A percentile compares a stretch with the other conserved stretches of the same genome.
Evolutionary conservation across 352 stramenopile species (phyloP).

Genomic region (Phytophthora sansomeana): DNA sequence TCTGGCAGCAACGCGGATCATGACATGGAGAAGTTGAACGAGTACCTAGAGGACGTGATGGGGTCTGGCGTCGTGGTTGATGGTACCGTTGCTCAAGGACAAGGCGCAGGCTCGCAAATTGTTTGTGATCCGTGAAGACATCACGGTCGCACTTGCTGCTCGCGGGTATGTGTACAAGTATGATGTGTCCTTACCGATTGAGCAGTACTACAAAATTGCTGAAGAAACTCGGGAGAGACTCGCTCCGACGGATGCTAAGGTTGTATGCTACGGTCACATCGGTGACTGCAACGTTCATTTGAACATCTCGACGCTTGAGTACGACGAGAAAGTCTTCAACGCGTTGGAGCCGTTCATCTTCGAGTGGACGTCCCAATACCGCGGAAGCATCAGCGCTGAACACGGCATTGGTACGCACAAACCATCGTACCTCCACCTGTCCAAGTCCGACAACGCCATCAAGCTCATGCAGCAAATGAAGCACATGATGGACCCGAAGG

Average conservation of each 20-base stretch:
- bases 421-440: slow-evolving; percentile 82
- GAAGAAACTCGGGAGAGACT: slow-evolving; percentile 77
- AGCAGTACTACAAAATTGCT: slow-evolving; percentile 93
- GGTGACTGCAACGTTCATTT: slow-evolving; percentile 98
- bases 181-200: slow-evolving; percentile 95
- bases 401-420: slow-evolving; percentile 98
- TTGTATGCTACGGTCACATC: slow-evolving; percentile 95
- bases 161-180: slow-evolving; percentile 62
- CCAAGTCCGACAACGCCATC: slow-evolving; percentile 87
- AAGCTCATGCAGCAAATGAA: slow-evolving; percentile 95
- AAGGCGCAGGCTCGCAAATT: slow-evolving; percentile 90
- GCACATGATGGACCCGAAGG: slow-evolving; percentile 94
- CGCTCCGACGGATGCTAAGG: slow-evolving; percentile 48
- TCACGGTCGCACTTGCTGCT: slow-evolving; percentile 86
- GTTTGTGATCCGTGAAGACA: slow-evolving; percentile 95
- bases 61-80: slow-evolving; percentile 82
- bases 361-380: slow-evolving; percentile 83
- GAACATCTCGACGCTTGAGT: slow-evolving; percentile 90
- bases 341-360: slow-evolving; percentile 82
- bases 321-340: slow-evolving; percentile 71
- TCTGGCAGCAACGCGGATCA: slow-evolving; percentile 92
- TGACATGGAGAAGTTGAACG: slow-evolving; percentile 93
- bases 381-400: slow-evolving; percentile 97
- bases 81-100: slow-evolving; percentile 94
- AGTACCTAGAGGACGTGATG: slow-evolving; percentile 84